Evolutionary conservation across 345 rosid species (phyloP).

Genomic region (Corchorus capsularis): DNA sequence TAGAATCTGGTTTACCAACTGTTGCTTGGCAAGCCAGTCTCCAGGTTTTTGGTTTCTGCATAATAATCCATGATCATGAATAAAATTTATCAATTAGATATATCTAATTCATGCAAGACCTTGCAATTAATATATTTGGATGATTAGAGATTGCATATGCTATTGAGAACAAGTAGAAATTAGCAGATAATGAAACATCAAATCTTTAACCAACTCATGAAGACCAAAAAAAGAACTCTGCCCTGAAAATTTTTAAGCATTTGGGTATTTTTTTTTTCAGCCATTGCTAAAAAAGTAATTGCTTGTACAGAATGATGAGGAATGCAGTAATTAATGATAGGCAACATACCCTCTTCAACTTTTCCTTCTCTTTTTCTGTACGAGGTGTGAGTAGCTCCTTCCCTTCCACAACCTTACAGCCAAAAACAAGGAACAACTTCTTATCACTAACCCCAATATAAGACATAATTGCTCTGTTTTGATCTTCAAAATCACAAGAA

Average conservation of each 20-base stretch:
- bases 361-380: slow-evolving; percentile 78
- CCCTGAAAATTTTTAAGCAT: not conserved
- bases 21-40: slow-evolving; percentile 92
- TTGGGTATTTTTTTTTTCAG: not conserved
- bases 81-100: not conserved
- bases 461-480: not conserved
- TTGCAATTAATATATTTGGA: not conserved
- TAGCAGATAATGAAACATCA: too few relatives aligned
- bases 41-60: slow-evolving; percentile 84
- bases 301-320: not conserved
- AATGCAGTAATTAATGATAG: not conserved
- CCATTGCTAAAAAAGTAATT: too few relatives aligned
- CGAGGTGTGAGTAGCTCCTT: slow-evolving; percentile 76
- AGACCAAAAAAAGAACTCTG: not conserved
- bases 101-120: not conserved
- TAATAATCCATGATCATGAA: slow-evolving; percentile 3
- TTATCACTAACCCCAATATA: not conserved
- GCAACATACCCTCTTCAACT: slow-evolving; percentile 59
- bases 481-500: not conserved
- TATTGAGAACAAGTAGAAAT: not conserved
- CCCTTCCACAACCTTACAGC: slow-evolving; percentile 67
- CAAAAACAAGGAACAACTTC: not conserved
- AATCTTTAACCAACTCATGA: not conserved
- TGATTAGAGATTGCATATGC: too few relatives aligned
- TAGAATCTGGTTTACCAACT: slow-evolving; percentile 77